phyloP scores from a whole-genome alignment of 31 red algal genomes.

The Pterothamnion heteromorphum region DNA sequence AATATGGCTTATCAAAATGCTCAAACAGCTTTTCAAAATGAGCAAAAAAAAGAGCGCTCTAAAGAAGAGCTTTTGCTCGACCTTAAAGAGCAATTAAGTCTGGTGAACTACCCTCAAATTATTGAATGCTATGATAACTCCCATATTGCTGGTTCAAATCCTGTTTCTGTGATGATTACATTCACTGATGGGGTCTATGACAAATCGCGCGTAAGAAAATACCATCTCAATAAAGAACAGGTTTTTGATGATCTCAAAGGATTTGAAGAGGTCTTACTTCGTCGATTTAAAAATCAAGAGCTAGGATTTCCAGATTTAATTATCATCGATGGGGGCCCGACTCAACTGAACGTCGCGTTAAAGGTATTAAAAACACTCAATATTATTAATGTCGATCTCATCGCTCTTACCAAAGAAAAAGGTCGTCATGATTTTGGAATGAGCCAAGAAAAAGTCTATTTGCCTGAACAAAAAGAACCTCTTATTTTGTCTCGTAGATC shows the following conservation, averaged over 20 bases:
- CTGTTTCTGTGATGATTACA: too few species aligned
- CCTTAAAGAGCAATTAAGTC: too few species aligned
- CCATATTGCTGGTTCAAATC: conserved; percentile 24
- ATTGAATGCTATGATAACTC: conserved; percentile 73
- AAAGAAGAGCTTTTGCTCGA: too few species aligned
- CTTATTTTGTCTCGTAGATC: neutral
- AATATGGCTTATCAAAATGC: too few species aligned
- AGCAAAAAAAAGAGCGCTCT: too few species aligned
- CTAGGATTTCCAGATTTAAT: conserved; percentile 56
- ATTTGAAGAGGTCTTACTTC: too few species aligned
- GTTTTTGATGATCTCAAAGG: too few species aligned
- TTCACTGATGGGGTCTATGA: too few species aligned
- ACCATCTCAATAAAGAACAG: too few species aligned
- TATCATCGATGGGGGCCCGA: conserved; percentile 62
- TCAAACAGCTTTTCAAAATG: too few species aligned
- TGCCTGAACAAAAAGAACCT: neutral
- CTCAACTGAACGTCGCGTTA: conserved; percentile 50
- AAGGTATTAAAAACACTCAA: conserved; percentile 34
- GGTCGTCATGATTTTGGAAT: conserved; percentile 27
- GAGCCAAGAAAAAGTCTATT: conserved; percentile 34
- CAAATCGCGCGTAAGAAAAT: too few species aligned
- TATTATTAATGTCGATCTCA: conserved; percentile 39
- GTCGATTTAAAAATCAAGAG: neutral
- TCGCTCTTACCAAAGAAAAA: conserved; percentile 57
- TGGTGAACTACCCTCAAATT: neutral